Conservation (phyloP, 805 yeast genomes). For the Wickerhamomyces ciferrii region DNA sequence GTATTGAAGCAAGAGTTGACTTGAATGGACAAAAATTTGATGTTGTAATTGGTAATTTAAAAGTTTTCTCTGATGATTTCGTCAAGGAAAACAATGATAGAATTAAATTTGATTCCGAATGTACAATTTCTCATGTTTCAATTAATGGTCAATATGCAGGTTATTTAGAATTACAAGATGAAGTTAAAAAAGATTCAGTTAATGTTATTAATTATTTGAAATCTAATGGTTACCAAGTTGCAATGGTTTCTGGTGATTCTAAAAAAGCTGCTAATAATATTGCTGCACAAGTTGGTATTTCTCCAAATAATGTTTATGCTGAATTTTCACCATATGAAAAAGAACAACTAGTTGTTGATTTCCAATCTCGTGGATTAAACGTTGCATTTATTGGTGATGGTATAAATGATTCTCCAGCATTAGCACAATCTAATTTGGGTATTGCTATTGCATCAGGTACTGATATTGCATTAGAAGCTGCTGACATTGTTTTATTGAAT, state of each 20-base stretch:
- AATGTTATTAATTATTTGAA: slow-evolving; percentile 53
- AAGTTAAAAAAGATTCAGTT: slow-evolving; percentile 58
- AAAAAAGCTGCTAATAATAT: slow-evolving; percentile 53
- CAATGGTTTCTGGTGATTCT: slow-evolving; percentile 90
- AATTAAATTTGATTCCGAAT: slow-evolving; percentile 24
- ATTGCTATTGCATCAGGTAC: slow-evolving; percentile 91
- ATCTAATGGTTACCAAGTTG: slow-evolving; percentile 52
- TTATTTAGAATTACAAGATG: slow-evolving; percentile 60
- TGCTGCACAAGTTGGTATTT: slow-evolving; percentile 66
- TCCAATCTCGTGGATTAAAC: slow-evolving; percentile 40
- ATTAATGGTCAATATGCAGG: slow-evolving; percentile 61
- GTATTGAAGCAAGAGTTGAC: slow-evolving; percentile 24
- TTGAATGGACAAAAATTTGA: slow-evolving; percentile 17
- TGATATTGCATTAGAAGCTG: slow-evolving; percentile 95
- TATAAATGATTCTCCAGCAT: slow-evolving; percentile 95
- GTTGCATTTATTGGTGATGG: slow-evolving; percentile 97
- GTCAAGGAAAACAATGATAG: slow-evolving; percentile 9
- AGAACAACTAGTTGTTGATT: slow-evolving; percentile 53
- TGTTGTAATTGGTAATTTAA: slow-evolving; percentile 50
- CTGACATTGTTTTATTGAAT: slow-evolving; percentile 77
- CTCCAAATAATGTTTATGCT: slow-evolving; percentile 58
- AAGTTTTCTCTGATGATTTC: slow-evolving; percentile 11
- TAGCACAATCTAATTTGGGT: slow-evolving; percentile 84
- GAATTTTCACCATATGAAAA: slow-evolving; percentile 77
- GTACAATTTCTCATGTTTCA: slow-evolving; percentile 50